A percentile compares a stretch with the other conserved stretches of the same genome.
phyloP scores from a whole-genome alignment of 2,329 filamentous ascomycete genomes.

The Phaeosphaeria sp. region DNA sequence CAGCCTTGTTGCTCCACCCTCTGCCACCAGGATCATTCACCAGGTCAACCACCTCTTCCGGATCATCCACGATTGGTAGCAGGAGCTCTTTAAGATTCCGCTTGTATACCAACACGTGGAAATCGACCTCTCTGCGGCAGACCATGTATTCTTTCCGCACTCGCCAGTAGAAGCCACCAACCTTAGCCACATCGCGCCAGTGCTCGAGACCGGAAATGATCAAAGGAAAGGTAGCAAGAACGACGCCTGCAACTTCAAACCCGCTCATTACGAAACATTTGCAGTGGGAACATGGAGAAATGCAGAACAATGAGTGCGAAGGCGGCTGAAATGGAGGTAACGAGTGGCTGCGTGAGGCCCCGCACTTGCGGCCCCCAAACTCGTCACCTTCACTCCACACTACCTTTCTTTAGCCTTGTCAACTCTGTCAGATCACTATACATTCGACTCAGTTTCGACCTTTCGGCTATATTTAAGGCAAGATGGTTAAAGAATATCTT shows the following conservation, averaged over 20 bases:
- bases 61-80: constrained; percentile 8
- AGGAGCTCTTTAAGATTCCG: constrained; percentile 21
- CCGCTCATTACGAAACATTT: constrained; percentile 15
- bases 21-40: constrained; percentile 10
- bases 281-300: neutral
- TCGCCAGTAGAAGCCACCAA: constrained; percentile 20
- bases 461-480: too few species aligned
- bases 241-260: constrained; percentile 24
- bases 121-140: constrained; percentile 17
- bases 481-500: too few species aligned
- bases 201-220: constrained; percentile 24
- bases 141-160: constrained; percentile 19
- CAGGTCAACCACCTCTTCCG: constrained; percentile 12
- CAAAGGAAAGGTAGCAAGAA: constrained; percentile 24
- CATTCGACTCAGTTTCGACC: too few species aligned
- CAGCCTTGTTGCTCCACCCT: constrained; percentile 6
- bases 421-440: neutral
- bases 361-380: neutral
- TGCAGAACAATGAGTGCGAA: neutral
- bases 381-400: neutral
- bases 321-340: neutral
- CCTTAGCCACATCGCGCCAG: constrained; percentile 21
- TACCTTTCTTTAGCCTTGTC: neutral
- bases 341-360: neutral
- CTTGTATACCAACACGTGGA: constrained; percentile 19